phyloP scores from a whole-genome alignment of 805 yeast species.

The Candida montana region DNA sequence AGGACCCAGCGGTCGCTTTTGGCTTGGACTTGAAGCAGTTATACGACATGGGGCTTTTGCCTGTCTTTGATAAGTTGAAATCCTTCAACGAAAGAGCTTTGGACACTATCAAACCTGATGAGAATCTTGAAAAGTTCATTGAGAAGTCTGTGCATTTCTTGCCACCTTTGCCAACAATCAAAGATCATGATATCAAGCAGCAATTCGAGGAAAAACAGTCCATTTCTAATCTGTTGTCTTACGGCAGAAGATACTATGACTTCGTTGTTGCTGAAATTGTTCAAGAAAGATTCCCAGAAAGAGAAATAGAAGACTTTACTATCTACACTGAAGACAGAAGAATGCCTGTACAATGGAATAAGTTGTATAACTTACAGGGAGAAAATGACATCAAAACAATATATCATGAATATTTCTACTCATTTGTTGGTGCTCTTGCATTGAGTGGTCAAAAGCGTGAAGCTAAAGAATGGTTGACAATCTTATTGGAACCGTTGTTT shows the following conservation, averaged over 20 bases:
- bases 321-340: constrained; percentile 2
- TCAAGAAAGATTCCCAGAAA: constrained; percentile 5
- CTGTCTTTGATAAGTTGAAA: constrained; percentile 4
- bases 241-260: constrained; percentile 8
- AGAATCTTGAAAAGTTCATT: background rate
- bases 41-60: constrained; percentile 1
- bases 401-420: constrained; percentile 8
- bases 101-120: constrained; percentile 1
- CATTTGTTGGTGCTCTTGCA: constrained; percentile 9
- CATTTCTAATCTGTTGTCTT: background rate
- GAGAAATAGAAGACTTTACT: constrained; percentile 4
- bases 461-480: constrained; percentile 7
- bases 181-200: background rate
- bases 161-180: constrained; percentile 1
- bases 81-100: background rate
- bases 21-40: constrained; percentile 7
- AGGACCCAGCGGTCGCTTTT: constrained; percentile 3
- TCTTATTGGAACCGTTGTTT: constrained; percentile 9
- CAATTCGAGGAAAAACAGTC: constrained; percentile 1
- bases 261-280: constrained; percentile 1
- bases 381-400: background rate
- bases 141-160: background rate
- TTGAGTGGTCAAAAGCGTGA: background rate
- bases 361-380: background rate
- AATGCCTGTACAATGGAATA: constrained; percentile 6